Conservation (phyloP, 2,329 filamentous ascomycete species). For the Neonectria ditissima region DNA sequence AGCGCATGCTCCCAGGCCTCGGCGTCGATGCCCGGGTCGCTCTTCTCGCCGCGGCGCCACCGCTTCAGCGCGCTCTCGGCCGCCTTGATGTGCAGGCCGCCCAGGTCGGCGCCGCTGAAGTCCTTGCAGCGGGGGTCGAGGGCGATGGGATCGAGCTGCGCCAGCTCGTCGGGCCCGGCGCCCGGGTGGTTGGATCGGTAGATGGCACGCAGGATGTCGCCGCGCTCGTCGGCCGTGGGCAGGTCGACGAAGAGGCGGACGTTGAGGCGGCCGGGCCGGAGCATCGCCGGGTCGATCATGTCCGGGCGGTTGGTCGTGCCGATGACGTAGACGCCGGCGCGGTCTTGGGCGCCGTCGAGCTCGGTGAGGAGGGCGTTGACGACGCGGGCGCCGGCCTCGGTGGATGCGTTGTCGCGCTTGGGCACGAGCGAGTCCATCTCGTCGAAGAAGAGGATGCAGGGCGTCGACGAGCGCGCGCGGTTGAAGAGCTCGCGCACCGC, state of each 20-base stretch:
- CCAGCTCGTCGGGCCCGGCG: constrained; percentile 58
- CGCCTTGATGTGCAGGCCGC: constrained; percentile 61
- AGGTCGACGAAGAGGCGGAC: constrained; percentile 91
- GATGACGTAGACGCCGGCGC: constrained; percentile 91
- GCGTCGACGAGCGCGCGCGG: constrained; percentile 85
- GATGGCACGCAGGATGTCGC: constrained; percentile 83
- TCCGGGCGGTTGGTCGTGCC: constrained; percentile 95
- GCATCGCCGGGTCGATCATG: constrained; percentile 95
- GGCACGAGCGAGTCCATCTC: constrained; percentile 95
- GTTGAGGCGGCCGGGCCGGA: constrained; percentile 89
- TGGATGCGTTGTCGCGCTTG: constrained; percentile 79
- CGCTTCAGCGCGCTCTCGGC: constrained; percentile 61
- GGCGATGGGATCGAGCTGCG: constrained; percentile 73
- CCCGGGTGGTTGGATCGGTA: constrained; percentile 59
- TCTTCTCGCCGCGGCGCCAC: constrained; percentile 48
- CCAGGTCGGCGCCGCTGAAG: constrained; percentile 79
- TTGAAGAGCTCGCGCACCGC: constrained; percentile 93
- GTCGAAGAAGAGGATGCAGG: constrained; percentile 98
- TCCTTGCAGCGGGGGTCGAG: constrained; percentile 75
- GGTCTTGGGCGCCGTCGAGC: constrained; percentile 84
- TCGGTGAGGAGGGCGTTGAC: constrained; percentile 97
- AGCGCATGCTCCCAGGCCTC: constrained; percentile 67
- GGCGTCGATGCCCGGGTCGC: constrained; percentile 44
- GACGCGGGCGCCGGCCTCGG: constrained; percentile 86
- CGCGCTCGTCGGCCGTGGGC: constrained; percentile 81